Evolutionary conservation across 2,329 filamentous ascomycete species (phyloP).

Genomic region (Sporothrix luriei): DNA sequence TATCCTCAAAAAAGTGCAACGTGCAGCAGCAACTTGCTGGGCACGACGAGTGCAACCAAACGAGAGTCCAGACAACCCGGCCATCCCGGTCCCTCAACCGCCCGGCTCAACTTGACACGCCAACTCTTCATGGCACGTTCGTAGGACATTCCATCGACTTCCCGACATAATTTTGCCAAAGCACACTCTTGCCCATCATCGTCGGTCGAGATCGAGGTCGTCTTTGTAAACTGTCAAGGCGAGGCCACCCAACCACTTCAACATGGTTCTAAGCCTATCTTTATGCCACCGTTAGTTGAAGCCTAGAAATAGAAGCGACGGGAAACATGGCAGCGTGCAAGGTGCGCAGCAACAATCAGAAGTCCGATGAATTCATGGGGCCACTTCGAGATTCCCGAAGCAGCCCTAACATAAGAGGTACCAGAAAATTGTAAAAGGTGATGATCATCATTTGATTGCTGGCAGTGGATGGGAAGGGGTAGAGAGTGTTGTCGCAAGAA

Average conservation of each 20-base stretch:
- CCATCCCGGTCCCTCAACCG: no score
- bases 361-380: conserved; percentile 84
- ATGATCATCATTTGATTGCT: conserved; percentile 68
- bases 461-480: neutral
- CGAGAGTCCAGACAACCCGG: no score
- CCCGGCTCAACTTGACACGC: no score
- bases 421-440: conserved; percentile 74
- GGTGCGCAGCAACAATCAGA: conserved; percentile 60
- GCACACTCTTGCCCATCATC: neutral
- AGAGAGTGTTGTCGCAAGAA: neutral
- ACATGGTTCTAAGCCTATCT: neutral
- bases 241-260: neutral
- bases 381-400: conserved; percentile 45
- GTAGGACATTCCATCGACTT: neutral
- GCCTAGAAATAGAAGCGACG: neutral
- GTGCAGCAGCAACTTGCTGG: no score
- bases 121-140: neutral
- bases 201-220: neutral
- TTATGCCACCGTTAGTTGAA: conserved; percentile 5
- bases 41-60: no score
- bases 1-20: no score
- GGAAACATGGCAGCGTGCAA: neutral
- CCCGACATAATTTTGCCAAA: neutral
- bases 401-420: conserved; percentile 93
- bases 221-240: neutral